Evolutionary conservation across 345 rosid genomes (phyloP), one percentile per base, ranked within the genome.

Genomic region (Lepidium africanum): DNA sequence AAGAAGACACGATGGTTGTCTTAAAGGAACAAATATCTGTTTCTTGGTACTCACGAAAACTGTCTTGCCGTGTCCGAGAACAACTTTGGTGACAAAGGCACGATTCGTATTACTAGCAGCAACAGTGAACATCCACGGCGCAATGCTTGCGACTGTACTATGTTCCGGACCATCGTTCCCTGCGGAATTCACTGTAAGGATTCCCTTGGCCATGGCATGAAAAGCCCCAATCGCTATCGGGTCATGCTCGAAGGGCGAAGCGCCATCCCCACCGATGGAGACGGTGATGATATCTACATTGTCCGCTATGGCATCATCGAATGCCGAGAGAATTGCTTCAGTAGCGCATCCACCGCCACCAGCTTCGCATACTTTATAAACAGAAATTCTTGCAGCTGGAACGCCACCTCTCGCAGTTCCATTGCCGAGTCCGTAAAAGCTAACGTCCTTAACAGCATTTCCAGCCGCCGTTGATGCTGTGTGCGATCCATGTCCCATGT

Each of bases 391-490:
- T 10, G 92, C 82, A 10, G 81, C 80, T 0, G 86, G 86, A 15
- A 72, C 86, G 2, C 79, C 85, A 33, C 88, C 88, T 68, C 87
- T 78, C 10, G 81, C 82, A 4, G 69, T 75, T 16, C 90, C 90
- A 5, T 73, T 27, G 1, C 79, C 88, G 0, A 85, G 8, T 2
- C 88, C 88, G 48, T 50, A 78, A 23, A 80, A 83, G 54, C 74
- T 80, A 0, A 61, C 83, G 8, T 59, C 59, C 19, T 50, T 19
- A 9, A 84, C 81, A 3, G 16, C 40, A 66, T 64, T 80, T 55
- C 89, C 89, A 5, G 92, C 87, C 12, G 84, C 84, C 0, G 78
- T 87, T 9, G 89, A 85, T 0, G 92, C 83, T 3, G 87, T 85
- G 70, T 87, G 92, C 0, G 81, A 65, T 9, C 92, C 89, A 58